phyloP scores from a whole-genome alignment of 345 rosid species.

The Odontarrhena argentea region DNA sequence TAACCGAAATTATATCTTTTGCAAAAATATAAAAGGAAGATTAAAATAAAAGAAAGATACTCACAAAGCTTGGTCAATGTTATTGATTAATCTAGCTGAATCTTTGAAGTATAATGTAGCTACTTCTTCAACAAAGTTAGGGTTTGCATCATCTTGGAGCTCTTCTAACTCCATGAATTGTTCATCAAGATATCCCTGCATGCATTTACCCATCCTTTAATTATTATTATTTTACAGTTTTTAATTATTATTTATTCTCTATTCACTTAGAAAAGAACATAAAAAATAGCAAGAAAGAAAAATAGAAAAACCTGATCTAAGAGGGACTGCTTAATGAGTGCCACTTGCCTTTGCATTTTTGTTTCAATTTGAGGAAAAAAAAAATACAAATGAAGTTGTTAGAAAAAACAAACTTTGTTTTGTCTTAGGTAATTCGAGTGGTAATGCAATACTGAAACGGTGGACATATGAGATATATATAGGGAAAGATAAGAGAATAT shows the following conservation, averaged over 20 bases:
- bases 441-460: constrained; percentile 38
- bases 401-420: constrained; percentile 3
- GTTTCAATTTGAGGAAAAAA: not conserved
- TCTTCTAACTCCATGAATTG: constrained; percentile 71
- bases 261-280: not conserved
- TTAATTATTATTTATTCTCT: not conserved
- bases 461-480: constrained; percentile 35
- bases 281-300: not conserved
- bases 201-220: constrained; percentile 18
- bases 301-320: constrained; percentile 62
- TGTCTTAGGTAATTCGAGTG: constrained; percentile 19
- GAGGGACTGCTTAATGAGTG: constrained; percentile 54
- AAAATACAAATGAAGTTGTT: not conserved
- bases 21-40: not conserved
- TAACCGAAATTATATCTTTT: not conserved
- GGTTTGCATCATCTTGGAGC: constrained; percentile 71
- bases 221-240: not conserved
- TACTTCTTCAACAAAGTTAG: constrained; percentile 70
- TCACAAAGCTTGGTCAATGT: constrained; percentile 67
- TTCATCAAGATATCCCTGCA: constrained; percentile 75
- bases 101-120: constrained; percentile 56
- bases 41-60: constrained; percentile 9
- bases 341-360: constrained; percentile 49
- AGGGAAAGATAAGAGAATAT: constrained; percentile 28
- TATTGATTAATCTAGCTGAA: constrained; percentile 59